Evolutionary conservation across 2,329 filamentous ascomycete genomes (phyloP).

Genomic region (Pestalotiopsis sp.): DNA sequence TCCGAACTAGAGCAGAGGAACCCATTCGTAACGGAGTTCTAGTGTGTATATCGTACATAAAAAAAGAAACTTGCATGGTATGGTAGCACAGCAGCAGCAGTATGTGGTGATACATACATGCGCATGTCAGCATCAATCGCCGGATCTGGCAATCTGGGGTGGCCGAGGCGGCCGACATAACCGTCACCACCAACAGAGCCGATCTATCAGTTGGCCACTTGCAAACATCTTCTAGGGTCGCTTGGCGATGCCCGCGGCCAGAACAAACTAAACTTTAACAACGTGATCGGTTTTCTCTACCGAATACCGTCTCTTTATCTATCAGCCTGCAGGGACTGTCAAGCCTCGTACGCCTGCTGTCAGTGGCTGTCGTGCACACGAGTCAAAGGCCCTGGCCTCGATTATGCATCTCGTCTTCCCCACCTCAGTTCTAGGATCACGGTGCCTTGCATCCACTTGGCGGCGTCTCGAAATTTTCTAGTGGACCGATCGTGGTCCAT

Average conservation of each 20-base stretch:
- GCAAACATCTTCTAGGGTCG: background rate
- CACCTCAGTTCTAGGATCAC: background rate
- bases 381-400: constrained; percentile 2
- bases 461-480: constrained; percentile 11
- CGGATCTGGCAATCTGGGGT: background rate
- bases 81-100: background rate
- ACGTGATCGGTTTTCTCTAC: background rate
- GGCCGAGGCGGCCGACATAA: background rate
- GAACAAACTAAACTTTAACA: background rate
- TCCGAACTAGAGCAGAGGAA: background rate
- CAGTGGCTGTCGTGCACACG: background rate
- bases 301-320: background rate
- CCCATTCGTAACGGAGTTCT: background rate
- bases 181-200: background rate
- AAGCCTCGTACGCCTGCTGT: background rate
- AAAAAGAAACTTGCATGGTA: background rate
- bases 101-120: background rate
- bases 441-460: constrained; percentile 11
- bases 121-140: background rate
- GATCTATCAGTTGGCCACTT: background rate
- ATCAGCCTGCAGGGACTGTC: background rate
- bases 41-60: background rate
- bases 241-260: background rate
- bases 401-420: background rate
- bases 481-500: constrained; percentile 6